A percentile compares a stretch with the other conserved stretches of the same genome.
Conservation (phyloP, 768 basidiomycete genomes). For the Agrocybe praecox region DNA sequence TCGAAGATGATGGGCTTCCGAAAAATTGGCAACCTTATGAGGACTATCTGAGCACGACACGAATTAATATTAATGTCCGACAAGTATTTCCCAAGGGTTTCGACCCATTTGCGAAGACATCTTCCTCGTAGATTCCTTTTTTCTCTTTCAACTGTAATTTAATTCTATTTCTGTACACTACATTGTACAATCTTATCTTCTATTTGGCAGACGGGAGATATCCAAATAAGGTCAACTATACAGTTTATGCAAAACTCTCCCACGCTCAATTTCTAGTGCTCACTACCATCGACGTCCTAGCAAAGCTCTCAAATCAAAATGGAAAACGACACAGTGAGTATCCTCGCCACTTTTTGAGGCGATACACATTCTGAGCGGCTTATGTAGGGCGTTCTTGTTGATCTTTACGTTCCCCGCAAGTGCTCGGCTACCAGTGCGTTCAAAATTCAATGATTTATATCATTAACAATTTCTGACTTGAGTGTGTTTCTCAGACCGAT, state of each 20-base stretch:
- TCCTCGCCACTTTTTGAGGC: constrained; percentile 1
- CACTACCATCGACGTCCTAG: constrained; percentile 23
- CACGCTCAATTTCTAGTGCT: constrained; percentile 30
- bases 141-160: neutral
- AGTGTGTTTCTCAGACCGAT: constrained; percentile 66
- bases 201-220: constrained; percentile 2
- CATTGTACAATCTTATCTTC: neutral
- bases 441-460: neutral
- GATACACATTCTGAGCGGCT: constrained; percentile 4
- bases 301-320: constrained; percentile 46
- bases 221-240: constrained; percentile 28
- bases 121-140: neutral
- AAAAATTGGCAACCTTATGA: constrained; percentile 62
- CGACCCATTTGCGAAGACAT: constrained; percentile 25
- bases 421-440: constrained; percentile 94
- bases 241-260: constrained; percentile 38
- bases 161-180: neutral
- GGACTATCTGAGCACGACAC: constrained; percentile 63
- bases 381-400: constrained; percentile 91
- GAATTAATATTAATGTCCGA: constrained; percentile 92
- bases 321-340: constrained; percentile 89
- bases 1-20: constrained; percentile 25
- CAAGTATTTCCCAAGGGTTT: constrained; percentile 86
- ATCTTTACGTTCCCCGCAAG: constrained; percentile 99
- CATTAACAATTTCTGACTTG: constrained; percentile 2